Conservation (phyloP, 768 basidiomycete species). For the Infundibulicybe gibba region DNA sequence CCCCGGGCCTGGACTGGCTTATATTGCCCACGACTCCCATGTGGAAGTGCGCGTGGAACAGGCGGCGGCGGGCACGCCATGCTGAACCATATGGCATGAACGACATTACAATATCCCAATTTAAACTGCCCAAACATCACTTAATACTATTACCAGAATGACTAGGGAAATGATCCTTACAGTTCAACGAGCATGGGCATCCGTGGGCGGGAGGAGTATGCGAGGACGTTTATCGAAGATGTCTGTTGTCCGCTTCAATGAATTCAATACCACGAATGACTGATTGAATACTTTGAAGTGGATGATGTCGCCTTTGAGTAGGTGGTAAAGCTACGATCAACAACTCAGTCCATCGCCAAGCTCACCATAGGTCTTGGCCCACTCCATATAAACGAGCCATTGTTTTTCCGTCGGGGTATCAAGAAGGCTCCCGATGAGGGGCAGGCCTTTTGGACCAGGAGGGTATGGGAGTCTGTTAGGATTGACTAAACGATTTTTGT, state of each 20-base stretch:
- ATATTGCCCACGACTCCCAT: neutral
- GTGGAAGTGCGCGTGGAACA: slow-evolving; percentile 15
- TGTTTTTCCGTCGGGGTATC: slow-evolving; percentile 13
- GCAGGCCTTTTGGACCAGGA: slow-evolving; percentile 20
- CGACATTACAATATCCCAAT: slow-evolving; percentile 6
- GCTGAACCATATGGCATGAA: slow-evolving; percentile 12
- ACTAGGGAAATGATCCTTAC: neutral
- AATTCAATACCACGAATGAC: slow-evolving; percentile 6
- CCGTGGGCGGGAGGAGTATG: slow-evolving; percentile 7
- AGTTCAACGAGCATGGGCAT: slow-evolving; percentile 7
- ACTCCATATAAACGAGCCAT: slow-evolving; percentile 12
- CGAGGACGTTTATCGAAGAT: slow-evolving; percentile 11
- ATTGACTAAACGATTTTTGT: no score
- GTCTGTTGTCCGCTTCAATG: slow-evolving; percentile 4
- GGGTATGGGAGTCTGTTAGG: slow-evolving; percentile 11
- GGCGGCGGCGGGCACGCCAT: slow-evolving; percentile 6
- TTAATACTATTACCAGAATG: neutral
- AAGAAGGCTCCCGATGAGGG: slow-evolving; percentile 19
- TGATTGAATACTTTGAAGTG: slow-evolving; percentile 10
- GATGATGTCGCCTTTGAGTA: slow-evolving; percentile 10
- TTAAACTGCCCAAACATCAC: slow-evolving; percentile 2
- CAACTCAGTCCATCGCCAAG: neutral
- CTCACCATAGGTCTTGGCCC: slow-evolving; percentile 14
- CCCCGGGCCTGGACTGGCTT: neutral
- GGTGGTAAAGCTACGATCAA: neutral